These are phyloP conservation scores for Panellus pusillus DNA, from an alignment of 768 basidiomycete species.

Conservation along the genomic window DNA sequence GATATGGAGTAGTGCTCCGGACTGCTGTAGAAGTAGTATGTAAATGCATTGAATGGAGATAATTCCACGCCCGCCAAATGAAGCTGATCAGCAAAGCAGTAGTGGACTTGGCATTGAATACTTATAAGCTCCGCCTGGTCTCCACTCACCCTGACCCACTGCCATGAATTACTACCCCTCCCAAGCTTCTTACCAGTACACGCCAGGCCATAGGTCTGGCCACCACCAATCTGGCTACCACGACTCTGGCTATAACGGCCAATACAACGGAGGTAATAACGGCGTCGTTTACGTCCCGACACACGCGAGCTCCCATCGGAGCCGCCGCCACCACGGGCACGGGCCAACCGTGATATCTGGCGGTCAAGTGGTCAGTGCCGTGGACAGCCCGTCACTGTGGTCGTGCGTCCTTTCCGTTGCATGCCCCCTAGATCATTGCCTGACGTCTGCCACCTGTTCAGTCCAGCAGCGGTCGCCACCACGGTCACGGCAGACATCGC, in stretches of 20 bases:
- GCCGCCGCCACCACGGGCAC: constrained; percentile 16
- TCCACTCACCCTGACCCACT: neutral
- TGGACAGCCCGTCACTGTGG: neutral
- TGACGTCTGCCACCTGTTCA: constrained; percentile 11
- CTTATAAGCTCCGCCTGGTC: constrained; percentile 1
- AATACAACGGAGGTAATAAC: neutral
- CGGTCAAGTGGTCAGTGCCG: constrained; percentile 1
- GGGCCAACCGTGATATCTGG: constrained; percentile 15
- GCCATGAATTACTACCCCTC: constrained; percentile 26
- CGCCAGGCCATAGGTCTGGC: constrained; percentile 7
- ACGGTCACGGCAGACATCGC: constrained; percentile 4
- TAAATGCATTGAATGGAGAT: constrained; percentile 1
- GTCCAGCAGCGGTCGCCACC: constrained; percentile 29
- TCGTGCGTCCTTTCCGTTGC: constrained; percentile 3
- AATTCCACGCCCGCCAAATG: neutral
- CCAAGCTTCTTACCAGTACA: constrained; percentile 20
- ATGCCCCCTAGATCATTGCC: neutral
- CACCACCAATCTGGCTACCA: constrained; percentile 9
- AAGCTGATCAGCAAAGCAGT: neutral
- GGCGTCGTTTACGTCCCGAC: constrained; percentile 22
- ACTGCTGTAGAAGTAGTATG: neutral
- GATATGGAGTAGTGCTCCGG: constrained; percentile 65
- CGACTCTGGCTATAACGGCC: constrained; percentile 26
- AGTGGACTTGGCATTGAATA: constrained; percentile 5
- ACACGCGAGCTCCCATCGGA: constrained; percentile 18